A percentile compares a stretch with the other conserved stretches of the same genome.
Conservation (phyloP, 805 yeast genomes). For the Metschnikowia anglica region DNA sequence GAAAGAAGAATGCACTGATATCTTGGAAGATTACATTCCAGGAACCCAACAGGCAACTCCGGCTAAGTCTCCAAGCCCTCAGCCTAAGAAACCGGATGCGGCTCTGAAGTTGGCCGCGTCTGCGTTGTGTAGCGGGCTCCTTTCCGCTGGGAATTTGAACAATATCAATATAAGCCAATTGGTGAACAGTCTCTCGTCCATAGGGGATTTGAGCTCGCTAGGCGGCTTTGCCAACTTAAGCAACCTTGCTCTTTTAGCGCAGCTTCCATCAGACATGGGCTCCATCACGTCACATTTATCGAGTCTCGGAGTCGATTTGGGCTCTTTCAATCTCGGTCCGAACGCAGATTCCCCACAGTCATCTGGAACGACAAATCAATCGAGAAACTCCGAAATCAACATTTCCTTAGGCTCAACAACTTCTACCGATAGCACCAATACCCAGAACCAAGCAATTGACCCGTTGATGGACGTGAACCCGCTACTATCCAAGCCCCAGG, state of each 20-base stretch:
- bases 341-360: background rate
- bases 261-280: conserved; percentile 40
- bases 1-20: conserved; percentile 4
- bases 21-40: conserved; percentile 11
- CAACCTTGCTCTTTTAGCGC: conserved; percentile 44
- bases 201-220: conserved; percentile 35
- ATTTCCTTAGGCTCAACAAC: background rate
- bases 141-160: conserved; percentile 38
- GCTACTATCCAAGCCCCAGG: conserved; percentile 1
- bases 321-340: conserved; percentile 5
- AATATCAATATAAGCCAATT: conserved; percentile 43
- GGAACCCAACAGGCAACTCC: conserved; percentile 27
- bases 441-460: conserved; percentile 1
- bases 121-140: conserved; percentile 17
- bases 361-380: background rate
- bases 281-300: conserved; percentile 30
- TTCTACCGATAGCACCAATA: background rate
- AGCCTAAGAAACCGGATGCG: conserved; percentile 2
- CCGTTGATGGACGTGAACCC: conserved; percentile 4
- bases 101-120: conserved; percentile 10
- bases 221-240: conserved; percentile 41
- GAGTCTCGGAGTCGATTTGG: conserved; percentile 10
- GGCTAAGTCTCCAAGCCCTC: conserved; percentile 25
- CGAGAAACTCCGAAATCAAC: background rate
- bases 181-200: conserved; percentile 39